Conservation (phyloP, 2,329 filamentous ascomycete species). For the Ophiostoma himal-ulmi region DNA sequence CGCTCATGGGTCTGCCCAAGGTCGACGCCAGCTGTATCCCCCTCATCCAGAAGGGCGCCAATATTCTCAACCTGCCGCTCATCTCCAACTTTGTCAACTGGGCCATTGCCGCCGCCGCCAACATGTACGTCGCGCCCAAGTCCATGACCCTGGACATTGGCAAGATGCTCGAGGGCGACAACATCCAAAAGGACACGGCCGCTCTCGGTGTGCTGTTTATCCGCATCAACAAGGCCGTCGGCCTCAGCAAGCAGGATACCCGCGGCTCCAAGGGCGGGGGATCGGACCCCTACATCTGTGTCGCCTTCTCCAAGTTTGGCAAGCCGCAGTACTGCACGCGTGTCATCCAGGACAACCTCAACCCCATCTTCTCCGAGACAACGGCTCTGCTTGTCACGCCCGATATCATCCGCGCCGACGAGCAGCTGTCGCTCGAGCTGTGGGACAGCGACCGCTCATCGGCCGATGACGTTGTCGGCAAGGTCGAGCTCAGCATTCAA, state of each 20-base stretch:
- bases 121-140: constrained; percentile 91
- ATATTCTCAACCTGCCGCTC: constrained; percentile 82
- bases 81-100: constrained; percentile 98
- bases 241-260: constrained; percentile 83
- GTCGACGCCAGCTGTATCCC: constrained; percentile 85
- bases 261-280: constrained; percentile 79
- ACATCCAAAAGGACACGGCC: constrained; percentile 81
- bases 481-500: constrained; percentile 87
- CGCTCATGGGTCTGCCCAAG: constrained; percentile 87
- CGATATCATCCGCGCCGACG: constrained; percentile 86
- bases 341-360: constrained; percentile 89
- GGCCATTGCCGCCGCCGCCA: constrained; percentile 78
- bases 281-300: constrained; percentile 90
- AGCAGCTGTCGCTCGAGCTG: constrained; percentile 86
- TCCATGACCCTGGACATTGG: constrained; percentile 87
- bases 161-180: constrained; percentile 85
- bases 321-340: constrained; percentile 98
- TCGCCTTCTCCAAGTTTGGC: constrained; percentile 91
- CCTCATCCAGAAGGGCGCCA: constrained; percentile 85
- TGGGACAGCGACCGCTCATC: constrained; percentile 95
- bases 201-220: constrained; percentile 89
- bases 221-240: constrained; percentile 79
- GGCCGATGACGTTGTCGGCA: constrained; percentile 91
- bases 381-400: constrained; percentile 79
- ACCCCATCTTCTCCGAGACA: constrained; percentile 87